phyloP scores from a whole-genome alignment of 2,329 filamentous ascomycete species.

The Claviceps sp. region DNA sequence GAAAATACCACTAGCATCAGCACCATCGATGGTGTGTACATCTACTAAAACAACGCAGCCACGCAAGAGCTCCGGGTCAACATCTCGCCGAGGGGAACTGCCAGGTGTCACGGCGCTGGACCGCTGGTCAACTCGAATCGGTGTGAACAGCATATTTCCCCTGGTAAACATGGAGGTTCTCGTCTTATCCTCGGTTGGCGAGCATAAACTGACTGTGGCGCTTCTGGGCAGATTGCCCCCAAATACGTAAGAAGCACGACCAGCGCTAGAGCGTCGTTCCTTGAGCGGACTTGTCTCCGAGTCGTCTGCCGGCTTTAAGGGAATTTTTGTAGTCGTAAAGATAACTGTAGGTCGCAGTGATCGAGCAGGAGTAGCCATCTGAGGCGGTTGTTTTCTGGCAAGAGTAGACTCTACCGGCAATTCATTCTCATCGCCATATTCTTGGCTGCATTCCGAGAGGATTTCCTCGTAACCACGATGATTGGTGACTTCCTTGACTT shows the following conservation, averaged over 20 bases:
- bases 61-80: slow-evolving; percentile 41
- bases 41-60: slow-evolving; percentile 74
- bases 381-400: slow-evolving; percentile 9
- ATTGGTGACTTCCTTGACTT: slow-evolving; percentile 22
- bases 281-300: slow-evolving; percentile 34
- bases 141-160: slow-evolving; percentile 10
- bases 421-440: slow-evolving; percentile 54
- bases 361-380: slow-evolving; percentile 44
- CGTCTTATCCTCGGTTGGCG: slow-evolving; percentile 31
- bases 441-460: slow-evolving; percentile 48
- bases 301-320: slow-evolving; percentile 55
- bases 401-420: slow-evolving; percentile 40
- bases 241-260: slow-evolving; percentile 31
- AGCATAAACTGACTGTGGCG: slow-evolving; percentile 41
- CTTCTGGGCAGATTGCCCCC: slow-evolving; percentile 31
- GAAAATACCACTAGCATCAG: slow-evolving; percentile 70
- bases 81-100: slow-evolving; percentile 39
- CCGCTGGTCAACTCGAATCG: slow-evolving; percentile 38
- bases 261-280: slow-evolving; percentile 37
- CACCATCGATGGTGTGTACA: slow-evolving; percentile 69
- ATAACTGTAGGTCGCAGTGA: slow-evolving; percentile 34
- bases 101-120: slow-evolving; percentile 41
- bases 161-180: background rate
- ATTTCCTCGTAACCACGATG: slow-evolving; percentile 28
- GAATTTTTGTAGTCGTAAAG: slow-evolving; percentile 66